Base-by-base conservation (phyloP, 2,329 filamentous ascomycete species). In the Trichoderma cornu-damae region DNA sequence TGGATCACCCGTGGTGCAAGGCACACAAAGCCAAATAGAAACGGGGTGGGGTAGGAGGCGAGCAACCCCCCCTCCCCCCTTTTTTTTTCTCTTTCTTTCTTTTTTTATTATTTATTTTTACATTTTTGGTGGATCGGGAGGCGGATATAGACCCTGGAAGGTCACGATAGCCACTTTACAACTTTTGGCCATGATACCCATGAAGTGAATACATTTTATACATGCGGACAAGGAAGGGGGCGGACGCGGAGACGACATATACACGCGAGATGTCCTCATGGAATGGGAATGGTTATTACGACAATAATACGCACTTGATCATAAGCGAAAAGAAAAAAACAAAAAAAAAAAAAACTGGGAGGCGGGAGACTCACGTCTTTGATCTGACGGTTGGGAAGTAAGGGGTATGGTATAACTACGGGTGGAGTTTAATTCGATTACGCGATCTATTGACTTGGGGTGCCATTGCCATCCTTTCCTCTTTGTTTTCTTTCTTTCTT, bases 1-100 rank as follows among this genome's bases (percentile, higher is more conserved):
- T 96, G 58, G 84, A 89, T 55, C 93, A 97, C 73, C 84, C 88
- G n/a, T 99, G 94, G 94, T 89, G 72, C 59, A 66, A 70, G 49
- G 61, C 51, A 42, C 57, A 60, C 42, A 49, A 59, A 49, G 44
- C 56, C 9, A 47, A 47, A 32, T 44, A 59, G 44, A 56, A 34
- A 20, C 9, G 28, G 28, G 30, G 6, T 11, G n/a, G 38, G 7
- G 40, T 18, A 18, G 11, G n/a, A n/a, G n/a, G n/a, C n/a, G n/a
- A n/a, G n/a, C n/a, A n/a, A n/a, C n/a, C n/a, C n/a, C n/a, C n/a
- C n/a, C n/a, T n/a, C n/a, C n/a, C n/a, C n/a, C n/a, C n/a, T n/a
- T n/a, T n/a, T n/a, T n/a, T n/a, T n/a, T n/a, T n/a, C n/a, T n/a
- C n/a, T n/a, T n/a, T n/a, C n/a, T n/a, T n/a, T n/a, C n/a, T n/a